These are phyloP conservation scores for Cladophialophora carrionii DNA, from an alignment of 2,329 filamentous ascomycete species.

Conservation along the genomic window DNA sequence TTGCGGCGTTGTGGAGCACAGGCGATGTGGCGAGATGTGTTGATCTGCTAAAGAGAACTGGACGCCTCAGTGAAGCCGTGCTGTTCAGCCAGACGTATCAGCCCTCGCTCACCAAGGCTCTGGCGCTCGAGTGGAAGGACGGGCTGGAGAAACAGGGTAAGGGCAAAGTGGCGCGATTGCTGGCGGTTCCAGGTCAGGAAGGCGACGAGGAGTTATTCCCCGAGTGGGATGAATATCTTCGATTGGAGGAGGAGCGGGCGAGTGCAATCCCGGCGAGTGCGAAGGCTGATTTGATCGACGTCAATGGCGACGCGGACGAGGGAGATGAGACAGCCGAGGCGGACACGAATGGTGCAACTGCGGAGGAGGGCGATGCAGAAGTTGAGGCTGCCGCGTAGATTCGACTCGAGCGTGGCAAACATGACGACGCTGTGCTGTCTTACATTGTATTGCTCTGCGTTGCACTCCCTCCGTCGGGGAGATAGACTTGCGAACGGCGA, in stretches of 20 bases:
- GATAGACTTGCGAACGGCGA: not conserved
- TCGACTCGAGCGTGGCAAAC: not conserved
- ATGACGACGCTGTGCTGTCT: too few species aligned
- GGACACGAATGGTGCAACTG: conserved; percentile 42
- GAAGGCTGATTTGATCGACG: conserved; percentile 45
- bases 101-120: conserved; percentile 70
- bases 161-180: conserved; percentile 76
- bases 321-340: conserved; percentile 24
- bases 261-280: conserved; percentile 55
- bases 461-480: not conserved
- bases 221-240: conserved; percentile 90
- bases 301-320: conserved; percentile 41
- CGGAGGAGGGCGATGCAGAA: conserved; percentile 35
- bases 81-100: conserved; percentile 96
- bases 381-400: conserved; percentile 15
- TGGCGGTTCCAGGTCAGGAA: conserved; percentile 78
- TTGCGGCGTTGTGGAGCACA: conserved; percentile 85
- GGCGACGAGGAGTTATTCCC: conserved; percentile 86
- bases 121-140: conserved; percentile 80
- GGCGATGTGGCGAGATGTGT: conserved; percentile 82
- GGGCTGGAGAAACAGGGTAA: conserved; percentile 82
- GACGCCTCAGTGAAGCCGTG: conserved; percentile 79
- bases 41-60: conserved; percentile 76
- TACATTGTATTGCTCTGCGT: too few species aligned
- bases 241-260: conserved; percentile 73